These are phyloP conservation scores for Plasmodium adleri DNA, from an alignment of 169 alveolate genomes.

Conservation along the genomic window DNA sequence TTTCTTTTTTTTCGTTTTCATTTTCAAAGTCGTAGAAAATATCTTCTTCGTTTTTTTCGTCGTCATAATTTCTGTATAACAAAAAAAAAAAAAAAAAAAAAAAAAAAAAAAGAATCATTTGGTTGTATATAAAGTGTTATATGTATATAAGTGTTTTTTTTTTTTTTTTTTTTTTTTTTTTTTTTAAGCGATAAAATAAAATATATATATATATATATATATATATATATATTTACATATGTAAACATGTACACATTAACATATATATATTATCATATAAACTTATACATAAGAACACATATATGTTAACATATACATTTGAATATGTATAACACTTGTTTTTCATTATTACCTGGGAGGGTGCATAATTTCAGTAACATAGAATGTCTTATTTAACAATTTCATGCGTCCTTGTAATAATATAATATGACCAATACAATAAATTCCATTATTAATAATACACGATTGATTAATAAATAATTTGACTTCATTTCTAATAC, in stretches of 20 bases:
- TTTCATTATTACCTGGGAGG: conserved; percentile 77
- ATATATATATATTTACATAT: not conserved
- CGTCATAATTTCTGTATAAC: conserved; percentile 35
- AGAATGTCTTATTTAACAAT: conserved; percentile 67
- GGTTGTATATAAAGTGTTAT: not conserved
- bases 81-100: not conserved
- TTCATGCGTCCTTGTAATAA: conserved; percentile 78
- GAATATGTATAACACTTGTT: not conserved
- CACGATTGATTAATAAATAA: conserved; percentile 68
- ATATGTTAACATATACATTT: not conserved
- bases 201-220: not conserved
- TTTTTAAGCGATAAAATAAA: too few relatives aligned
- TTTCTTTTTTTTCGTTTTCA: conserved; percentile 52
- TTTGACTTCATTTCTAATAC: conserved; percentile 77
- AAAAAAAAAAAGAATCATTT: not conserved
- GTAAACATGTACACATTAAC: not conserved
- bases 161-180: too few relatives aligned
- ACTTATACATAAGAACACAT: not conserved
- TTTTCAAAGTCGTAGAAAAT: conserved; percentile 55
- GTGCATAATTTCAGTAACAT: conserved; percentile 81
- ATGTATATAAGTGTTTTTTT: not conserved
- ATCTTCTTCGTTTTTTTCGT: conserved; percentile 59
- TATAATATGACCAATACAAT: conserved; percentile 81
- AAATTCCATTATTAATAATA: conserved; percentile 78
- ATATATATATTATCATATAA: not conserved